These are phyloP conservation scores for Ceratocystis lukuohia DNA, from an alignment of 2,329 filamentous ascomycete genomes.

Conservation along the genomic window DNA sequence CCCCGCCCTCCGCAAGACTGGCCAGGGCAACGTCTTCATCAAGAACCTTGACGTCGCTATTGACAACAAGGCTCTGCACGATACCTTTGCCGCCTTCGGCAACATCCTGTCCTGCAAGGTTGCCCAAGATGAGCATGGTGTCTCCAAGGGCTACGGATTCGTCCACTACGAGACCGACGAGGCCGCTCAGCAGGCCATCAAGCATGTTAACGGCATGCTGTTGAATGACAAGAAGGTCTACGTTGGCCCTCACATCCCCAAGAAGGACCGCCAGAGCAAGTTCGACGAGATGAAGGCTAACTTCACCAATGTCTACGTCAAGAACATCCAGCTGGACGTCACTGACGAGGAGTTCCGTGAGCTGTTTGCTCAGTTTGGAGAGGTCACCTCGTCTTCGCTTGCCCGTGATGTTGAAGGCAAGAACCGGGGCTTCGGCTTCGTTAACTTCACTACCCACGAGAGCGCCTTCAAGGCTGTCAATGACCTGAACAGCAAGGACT, in stretches of 20 bases:
- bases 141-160: constrained; percentile 98
- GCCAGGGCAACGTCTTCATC: constrained; percentile 99
- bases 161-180: constrained; percentile 99
- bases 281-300: constrained; percentile 99
- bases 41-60: constrained; percentile 98
- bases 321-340: constrained; percentile 80
- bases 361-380: constrained; percentile 81
- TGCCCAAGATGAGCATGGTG: constrained; percentile 88
- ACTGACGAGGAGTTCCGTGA: constrained; percentile 89
- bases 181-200: constrained; percentile 91
- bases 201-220: constrained; percentile 99
- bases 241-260: constrained; percentile 96
- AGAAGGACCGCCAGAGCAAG: constrained; percentile 99
- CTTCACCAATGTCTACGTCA: constrained; percentile 99
- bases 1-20: constrained; percentile 96
- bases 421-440: constrained; percentile 90
- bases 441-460: constrained; percentile 91
- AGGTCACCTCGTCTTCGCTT: constrained; percentile 90
- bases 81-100: constrained; percentile 96
- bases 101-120: constrained; percentile 99
- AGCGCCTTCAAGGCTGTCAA: constrained; percentile 76
- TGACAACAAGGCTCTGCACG: constrained; percentile 99
- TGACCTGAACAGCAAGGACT: constrained; percentile 79
- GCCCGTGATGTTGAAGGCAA: constrained; percentile 81
- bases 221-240: constrained; percentile 99